These are phyloP conservation scores for Prunus padus DNA, from an alignment of 306 rosid genomes.

Conservation along the genomic window DNA sequence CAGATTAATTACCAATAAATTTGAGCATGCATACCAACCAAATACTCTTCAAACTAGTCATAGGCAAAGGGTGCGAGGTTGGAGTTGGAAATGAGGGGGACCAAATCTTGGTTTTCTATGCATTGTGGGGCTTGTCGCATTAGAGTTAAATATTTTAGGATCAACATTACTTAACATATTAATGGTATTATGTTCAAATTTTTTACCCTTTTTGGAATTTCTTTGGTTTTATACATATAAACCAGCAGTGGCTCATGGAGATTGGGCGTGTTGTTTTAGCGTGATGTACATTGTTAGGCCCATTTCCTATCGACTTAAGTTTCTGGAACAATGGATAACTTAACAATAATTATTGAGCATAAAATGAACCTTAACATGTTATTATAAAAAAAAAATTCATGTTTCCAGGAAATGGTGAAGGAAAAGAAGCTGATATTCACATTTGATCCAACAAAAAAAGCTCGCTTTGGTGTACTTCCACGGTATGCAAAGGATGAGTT, in stretches of 20 bases:
- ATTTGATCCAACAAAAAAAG: slow-evolving; percentile 78
- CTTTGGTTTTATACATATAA: background rate
- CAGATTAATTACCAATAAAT: background rate
- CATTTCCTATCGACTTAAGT: background rate
- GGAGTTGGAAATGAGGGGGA: background rate
- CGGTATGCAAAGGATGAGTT: slow-evolving; percentile 86
- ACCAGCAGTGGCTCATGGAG: background rate
- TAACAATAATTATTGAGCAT: background rate
- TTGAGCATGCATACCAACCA: background rate
- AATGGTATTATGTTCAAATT: background rate
- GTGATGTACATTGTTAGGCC: background rate
- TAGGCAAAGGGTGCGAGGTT: background rate
- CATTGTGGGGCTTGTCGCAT: background rate
- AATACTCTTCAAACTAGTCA: background rate
- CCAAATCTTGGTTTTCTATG: background rate
- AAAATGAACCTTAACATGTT: slow-evolving; percentile 14
- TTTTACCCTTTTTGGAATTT: background rate
- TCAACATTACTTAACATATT: background rate
- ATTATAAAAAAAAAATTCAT: slow-evolving; percentile 8
- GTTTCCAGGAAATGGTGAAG: slow-evolving; percentile 96
- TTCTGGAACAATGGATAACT: background rate
- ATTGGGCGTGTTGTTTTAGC: background rate
- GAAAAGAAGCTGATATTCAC: slow-evolving; percentile 68
- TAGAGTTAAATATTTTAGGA: background rate
- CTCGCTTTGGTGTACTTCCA: slow-evolving; percentile 93